Percentiles rank a stretch among this genome's conserved stretches.
Evolutionary conservation across 192 early-diverging fungal species (phyloP).

Genomic region (Coemansia sp.): DNA sequence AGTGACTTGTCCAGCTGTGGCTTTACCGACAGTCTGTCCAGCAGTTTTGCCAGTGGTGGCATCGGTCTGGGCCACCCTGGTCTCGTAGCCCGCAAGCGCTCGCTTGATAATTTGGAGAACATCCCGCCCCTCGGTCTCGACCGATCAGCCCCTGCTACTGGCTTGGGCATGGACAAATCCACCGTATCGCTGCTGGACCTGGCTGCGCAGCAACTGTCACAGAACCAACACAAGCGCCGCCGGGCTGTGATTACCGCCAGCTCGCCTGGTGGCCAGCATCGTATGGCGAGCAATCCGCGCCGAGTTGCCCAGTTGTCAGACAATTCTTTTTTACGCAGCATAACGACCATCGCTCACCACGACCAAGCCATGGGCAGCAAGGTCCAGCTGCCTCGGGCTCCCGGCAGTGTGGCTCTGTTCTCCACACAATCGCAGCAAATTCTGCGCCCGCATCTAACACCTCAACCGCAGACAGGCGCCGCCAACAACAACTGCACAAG

Average conservation of each 20-base stretch:
- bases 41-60: slow-evolving; percentile 27
- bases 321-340: slow-evolving; percentile 28
- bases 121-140: slow-evolving; percentile 39
- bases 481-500: slow-evolving; percentile 9
- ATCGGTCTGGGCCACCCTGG: slow-evolving; percentile 42
- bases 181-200: slow-evolving; percentile 46
- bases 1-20: slow-evolving; percentile 33
- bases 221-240: slow-evolving; percentile 49
- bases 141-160: slow-evolving; percentile 10
- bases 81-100: slow-evolving; percentile 41
- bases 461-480: background rate
- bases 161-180: slow-evolving; percentile 18
- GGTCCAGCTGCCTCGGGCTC: background rate
- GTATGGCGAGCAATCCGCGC: slow-evolving; percentile 38
- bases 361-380: slow-evolving; percentile 10
- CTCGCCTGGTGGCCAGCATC: slow-evolving; percentile 46
- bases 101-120: slow-evolving; percentile 48
- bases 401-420: slow-evolving; percentile 5
- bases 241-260: slow-evolving; percentile 44
- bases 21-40: slow-evolving; percentile 23
- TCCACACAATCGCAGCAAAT: slow-evolving; percentile 11
- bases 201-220: slow-evolving; percentile 45
- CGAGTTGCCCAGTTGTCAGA: slow-evolving; percentile 21
- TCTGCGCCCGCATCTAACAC: slow-evolving; percentile 6
- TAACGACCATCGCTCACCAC: slow-evolving; percentile 1